Conservation (phyloP, 345 rosid genomes). For the Eucalyptus lansdowneana region DNA sequence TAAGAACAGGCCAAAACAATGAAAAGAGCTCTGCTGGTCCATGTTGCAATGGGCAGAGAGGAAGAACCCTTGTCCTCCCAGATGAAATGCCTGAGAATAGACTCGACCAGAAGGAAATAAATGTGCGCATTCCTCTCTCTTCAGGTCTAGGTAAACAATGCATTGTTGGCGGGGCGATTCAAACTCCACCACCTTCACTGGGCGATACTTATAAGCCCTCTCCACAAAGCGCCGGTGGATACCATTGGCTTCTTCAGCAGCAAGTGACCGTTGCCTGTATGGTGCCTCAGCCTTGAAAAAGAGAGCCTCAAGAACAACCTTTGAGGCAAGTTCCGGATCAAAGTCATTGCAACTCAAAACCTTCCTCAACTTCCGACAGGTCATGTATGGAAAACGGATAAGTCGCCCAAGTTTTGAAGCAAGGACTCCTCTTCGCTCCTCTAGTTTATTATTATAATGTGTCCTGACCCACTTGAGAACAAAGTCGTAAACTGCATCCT, state of each 20-base stretch:
- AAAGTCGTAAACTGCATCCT: constrained; percentile 62
- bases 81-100: constrained; percentile 60
- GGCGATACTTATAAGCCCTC: constrained; percentile 59
- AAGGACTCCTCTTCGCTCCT: constrained; percentile 52
- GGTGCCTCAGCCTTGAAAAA: constrained; percentile 68
- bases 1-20: constrained; percentile 68
- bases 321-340: constrained; percentile 34
- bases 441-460: constrained; percentile 47
- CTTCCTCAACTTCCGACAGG: constrained; percentile 55
- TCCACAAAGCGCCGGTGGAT: constrained; percentile 38
- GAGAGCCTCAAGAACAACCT: constrained; percentile 65
- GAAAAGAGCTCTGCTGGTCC: constrained; percentile 45
- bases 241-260: constrained; percentile 25
- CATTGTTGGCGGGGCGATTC: constrained; percentile 60
- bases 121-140: constrained; percentile 43
- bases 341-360: constrained; percentile 61
- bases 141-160: constrained; percentile 69
- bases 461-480: constrained; percentile 62
- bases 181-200: constrained; percentile 68
- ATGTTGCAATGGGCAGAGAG: constrained; percentile 57
- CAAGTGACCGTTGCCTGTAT: constrained; percentile 26
- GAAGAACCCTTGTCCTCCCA: constrained; percentile 64
- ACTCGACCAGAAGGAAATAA: constrained; percentile 46
- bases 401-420: constrained; percentile 40
- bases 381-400: constrained; percentile 78